phyloP scores from a whole-genome alignment of 495 filamentous ascomycete species.

The Tirmania nivea region DNA sequence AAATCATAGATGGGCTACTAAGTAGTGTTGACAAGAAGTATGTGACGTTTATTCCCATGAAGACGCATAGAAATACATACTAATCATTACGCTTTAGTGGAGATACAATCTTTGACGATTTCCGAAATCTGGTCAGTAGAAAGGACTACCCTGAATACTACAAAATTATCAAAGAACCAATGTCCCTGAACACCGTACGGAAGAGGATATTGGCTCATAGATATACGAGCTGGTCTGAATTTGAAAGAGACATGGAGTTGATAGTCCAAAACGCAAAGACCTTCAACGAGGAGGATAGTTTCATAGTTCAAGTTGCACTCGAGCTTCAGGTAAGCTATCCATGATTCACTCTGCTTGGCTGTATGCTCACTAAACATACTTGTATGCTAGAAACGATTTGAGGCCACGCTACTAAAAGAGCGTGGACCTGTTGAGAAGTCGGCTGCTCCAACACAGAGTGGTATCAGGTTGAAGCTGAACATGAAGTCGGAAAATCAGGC shows the following conservation, averaged over 20 bases:
- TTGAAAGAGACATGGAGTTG: conserved; percentile 52
- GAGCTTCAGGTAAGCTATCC: conserved; percentile 43
- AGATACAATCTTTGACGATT: neutral
- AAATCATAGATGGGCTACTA: neutral
- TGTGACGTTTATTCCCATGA: neutral
- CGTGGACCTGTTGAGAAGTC: conserved; percentile 8
- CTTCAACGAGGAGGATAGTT: conserved; percentile 77
- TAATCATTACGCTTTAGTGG: neutral
- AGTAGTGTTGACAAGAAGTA: neutral
- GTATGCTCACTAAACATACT: too few relatives aligned
- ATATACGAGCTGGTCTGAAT: conserved; percentile 52
- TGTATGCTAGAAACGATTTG: neutral
- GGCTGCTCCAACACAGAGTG: conserved; percentile 13
- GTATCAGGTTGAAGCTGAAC: conserved; percentile 19
- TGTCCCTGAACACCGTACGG: conserved; percentile 55
- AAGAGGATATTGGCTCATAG: conserved; percentile 39
- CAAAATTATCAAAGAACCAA: conserved; percentile 43
- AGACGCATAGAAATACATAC: neutral
- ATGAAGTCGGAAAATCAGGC: conserved; percentile 10
- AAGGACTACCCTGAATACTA: conserved; percentile 51
- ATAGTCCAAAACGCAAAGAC: conserved; percentile 71
- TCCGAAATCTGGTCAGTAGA: neutral
- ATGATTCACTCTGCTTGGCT: too few relatives aligned
- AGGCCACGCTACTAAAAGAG: neutral
- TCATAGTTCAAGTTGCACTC: conserved; percentile 46